These are phyloP conservation scores for Dactylellina cionopaga DNA, from an alignment of 2,329 filamentous ascomycete genomes.

Conservation along the genomic window DNA sequence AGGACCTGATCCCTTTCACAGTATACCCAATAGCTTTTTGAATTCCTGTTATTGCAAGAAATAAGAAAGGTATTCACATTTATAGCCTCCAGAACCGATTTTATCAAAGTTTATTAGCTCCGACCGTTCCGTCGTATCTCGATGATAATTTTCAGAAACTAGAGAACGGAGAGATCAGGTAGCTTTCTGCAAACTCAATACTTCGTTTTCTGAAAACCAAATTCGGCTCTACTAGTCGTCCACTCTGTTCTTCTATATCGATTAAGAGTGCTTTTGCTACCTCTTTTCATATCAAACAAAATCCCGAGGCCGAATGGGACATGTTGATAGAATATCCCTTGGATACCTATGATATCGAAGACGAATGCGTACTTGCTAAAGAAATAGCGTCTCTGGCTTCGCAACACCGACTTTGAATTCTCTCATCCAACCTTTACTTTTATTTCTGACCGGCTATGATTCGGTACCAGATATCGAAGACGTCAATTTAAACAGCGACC, in stretches of 20 bases:
- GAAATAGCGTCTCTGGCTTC: not conserved
- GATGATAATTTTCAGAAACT: not conserved
- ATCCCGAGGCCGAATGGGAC: not conserved
- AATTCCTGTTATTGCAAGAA: conserved; percentile 1
- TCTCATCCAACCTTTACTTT: not conserved
- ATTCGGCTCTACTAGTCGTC: not conserved
- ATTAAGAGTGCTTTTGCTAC: not conserved
- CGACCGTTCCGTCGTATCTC: not conserved
- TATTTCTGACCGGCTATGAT: not conserved
- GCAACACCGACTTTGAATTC: not conserved
- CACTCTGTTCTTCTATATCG: not conserved
- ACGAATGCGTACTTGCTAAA: conserved; percentile 7
- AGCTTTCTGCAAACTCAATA: conserved; percentile 2
- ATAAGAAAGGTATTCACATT: not conserved
- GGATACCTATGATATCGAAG: not conserved
- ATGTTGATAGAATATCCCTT: not conserved
- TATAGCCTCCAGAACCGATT: not conserved
- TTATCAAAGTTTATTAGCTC: conserved; percentile 1
- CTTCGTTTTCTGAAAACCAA: conserved; percentile 2
- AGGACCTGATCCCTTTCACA: too few species aligned
- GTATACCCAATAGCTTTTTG: not conserved
- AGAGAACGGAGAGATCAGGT: not conserved
- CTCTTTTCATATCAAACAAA: not conserved
- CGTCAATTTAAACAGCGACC: not conserved
- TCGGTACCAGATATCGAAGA: not conserved